Evolutionary conservation across 257 asterid species (phyloP).

Genomic region (Solanum peruvianum): DNA sequence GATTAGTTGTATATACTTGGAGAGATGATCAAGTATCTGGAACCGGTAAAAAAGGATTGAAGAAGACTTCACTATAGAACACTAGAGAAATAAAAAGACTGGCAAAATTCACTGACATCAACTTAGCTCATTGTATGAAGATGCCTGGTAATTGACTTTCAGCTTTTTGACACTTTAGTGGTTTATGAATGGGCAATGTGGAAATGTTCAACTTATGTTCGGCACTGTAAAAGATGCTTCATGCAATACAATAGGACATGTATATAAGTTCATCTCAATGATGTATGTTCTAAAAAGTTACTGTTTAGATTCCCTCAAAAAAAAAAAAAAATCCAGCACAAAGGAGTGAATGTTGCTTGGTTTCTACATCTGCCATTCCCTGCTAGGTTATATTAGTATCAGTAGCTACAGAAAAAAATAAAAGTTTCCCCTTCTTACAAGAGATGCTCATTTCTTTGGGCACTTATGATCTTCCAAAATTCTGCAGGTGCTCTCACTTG

Average conservation of each 20-base stretch:
- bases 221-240: not conserved
- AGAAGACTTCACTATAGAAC: not conserved
- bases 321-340: not conserved
- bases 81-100: not conserved
- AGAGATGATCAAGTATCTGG: not conserved
- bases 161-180: not conserved
- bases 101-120: not conserved
- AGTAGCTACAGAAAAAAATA: not conserved
- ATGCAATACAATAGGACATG: not conserved
- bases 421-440: not conserved
- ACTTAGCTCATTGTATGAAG: not conserved
- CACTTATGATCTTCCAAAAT: not conserved
- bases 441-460: not conserved
- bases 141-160: not conserved
- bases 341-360: not conserved
- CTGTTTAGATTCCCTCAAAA: not conserved
- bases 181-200: not conserved
- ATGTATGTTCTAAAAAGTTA: not conserved
- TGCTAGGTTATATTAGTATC: not conserved
- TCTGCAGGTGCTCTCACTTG: slow-evolving; percentile 58
- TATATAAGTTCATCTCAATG: not conserved
- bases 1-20: not conserved
- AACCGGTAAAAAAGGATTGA: not conserved
- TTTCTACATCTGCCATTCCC: not conserved
- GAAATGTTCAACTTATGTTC: not conserved